phyloP scores from a whole-genome alignment of 2,329 filamentous ascomycete species.

The Penicillium sp. region DNA sequence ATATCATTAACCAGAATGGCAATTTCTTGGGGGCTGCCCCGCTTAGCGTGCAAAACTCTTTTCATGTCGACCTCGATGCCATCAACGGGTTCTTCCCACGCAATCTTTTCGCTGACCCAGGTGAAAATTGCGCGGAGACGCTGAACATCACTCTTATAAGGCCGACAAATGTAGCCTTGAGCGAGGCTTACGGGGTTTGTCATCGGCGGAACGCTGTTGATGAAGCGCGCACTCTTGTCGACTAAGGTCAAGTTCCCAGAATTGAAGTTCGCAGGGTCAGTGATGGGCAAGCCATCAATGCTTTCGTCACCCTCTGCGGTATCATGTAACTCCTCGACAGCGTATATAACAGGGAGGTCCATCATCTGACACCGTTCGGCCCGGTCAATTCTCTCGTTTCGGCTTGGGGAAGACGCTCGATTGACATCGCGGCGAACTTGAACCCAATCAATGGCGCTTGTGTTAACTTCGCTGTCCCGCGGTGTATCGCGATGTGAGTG shows the following conservation, averaged over 20 bases:
- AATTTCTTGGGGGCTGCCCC: conserved; percentile 86
- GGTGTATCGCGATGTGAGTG: conserved; percentile 51
- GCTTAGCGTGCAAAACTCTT: conserved; percentile 78
- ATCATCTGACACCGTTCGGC: conserved; percentile 92
- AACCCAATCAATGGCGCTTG: conserved; percentile 77
- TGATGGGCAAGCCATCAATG: conserved; percentile 78
- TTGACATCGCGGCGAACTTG: conserved; percentile 95
- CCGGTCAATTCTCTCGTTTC: conserved; percentile 80
- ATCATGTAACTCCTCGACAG: conserved; percentile 84
- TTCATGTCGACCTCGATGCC: conserved; percentile 74
- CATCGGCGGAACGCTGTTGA: conserved; percentile 77
- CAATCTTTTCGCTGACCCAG: conserved; percentile 92
- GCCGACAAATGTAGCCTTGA: conserved; percentile 88
- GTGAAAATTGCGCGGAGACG: conserved; percentile 92
- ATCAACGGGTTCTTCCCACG: conserved; percentile 93
- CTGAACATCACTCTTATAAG: conserved; percentile 92
- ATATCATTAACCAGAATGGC: conserved; percentile 86
- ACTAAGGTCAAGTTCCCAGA: conserved; percentile 79
- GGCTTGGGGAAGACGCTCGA: conserved; percentile 87
- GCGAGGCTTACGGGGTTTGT: conserved; percentile 80
- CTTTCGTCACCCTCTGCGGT: conserved; percentile 87
- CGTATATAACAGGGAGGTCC: conserved; percentile 82
- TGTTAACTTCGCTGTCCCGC: conserved; percentile 68
- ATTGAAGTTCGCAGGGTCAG: conserved; percentile 77
- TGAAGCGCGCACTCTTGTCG: conserved; percentile 92